A percentile compares a stretch with the other conserved stretches of the same genome.
Evolutionary conservation across 2,329 filamentous ascomycete species (phyloP).

Genomic region (Periconia sp.): DNA sequence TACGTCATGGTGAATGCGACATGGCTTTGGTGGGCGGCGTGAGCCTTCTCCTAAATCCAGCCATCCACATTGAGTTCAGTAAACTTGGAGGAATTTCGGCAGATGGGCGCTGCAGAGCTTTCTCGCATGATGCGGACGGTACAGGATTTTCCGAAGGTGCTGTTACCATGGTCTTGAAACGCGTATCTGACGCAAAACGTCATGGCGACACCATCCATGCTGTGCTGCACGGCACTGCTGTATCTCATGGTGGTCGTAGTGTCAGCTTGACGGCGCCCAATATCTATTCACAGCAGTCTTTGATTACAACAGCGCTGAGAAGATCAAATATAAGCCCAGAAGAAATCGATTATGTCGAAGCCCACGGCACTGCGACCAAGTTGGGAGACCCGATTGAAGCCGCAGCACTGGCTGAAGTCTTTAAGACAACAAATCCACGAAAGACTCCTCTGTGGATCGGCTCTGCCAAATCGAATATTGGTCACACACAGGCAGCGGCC

Average conservation of each 20-base stretch:
- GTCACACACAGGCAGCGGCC: too few relatives aligned
- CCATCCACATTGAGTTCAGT: neutral
- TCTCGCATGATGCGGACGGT: constrained; percentile 21
- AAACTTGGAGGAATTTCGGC: constrained; percentile 16
- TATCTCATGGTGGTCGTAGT: constrained; percentile 53
- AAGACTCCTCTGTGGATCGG: too few relatives aligned
- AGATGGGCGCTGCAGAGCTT: constrained; percentile 14
- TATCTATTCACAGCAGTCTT: constrained; percentile 49
- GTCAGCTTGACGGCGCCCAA: constrained; percentile 50
- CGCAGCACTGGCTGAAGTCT: neutral
- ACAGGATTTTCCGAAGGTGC: constrained; percentile 25
- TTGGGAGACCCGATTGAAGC: constrained; percentile 31
- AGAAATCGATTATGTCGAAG: constrained; percentile 13
- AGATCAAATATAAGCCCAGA: neutral
- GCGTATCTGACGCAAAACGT: constrained; percentile 55
- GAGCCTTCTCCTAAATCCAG: constrained; percentile 14
- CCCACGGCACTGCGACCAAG: constrained; percentile 58
- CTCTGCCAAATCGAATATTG: too few relatives aligned
- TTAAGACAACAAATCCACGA: neutral
- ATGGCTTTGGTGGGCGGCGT: constrained; percentile 15
- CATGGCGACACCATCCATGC: constrained; percentile 54
- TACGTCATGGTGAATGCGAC: constrained; percentile 19
- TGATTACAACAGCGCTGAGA: constrained; percentile 37
- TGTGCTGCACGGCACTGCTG: constrained; percentile 16
- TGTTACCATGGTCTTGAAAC: constrained; percentile 48